These are phyloP conservation scores for Blastomyces emzantsi DNA, from an alignment of 2,329 filamentous ascomycete species.

Conservation along the genomic window DNA sequence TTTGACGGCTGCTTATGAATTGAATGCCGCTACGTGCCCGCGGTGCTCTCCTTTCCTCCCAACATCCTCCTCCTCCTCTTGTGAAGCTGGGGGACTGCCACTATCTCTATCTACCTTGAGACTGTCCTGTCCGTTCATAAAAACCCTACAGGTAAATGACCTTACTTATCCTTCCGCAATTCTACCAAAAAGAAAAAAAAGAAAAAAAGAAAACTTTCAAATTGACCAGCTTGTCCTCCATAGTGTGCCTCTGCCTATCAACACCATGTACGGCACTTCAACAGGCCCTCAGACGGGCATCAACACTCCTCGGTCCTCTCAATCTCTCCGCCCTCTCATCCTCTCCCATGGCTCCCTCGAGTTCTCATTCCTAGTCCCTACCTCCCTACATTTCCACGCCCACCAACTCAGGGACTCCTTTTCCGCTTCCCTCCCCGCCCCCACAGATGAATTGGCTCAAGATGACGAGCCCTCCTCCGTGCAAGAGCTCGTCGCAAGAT, in stretches of 20 bases:
- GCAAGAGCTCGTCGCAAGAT: slow-evolving; percentile 83
- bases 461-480: slow-evolving; percentile 99
- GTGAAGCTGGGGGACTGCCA: not conserved
- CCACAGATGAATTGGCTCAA: slow-evolving; percentile 93
- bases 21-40: not conserved
- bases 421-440: slow-evolving; percentile 69
- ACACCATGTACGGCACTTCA: slow-evolving; percentile 68
- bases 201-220: not conserved
- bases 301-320: slow-evolving; percentile 87
- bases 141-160: not conserved
- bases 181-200: not conserved
- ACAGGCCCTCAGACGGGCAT: slow-evolving; percentile 90
- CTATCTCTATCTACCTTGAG: not conserved
- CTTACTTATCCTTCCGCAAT: not conserved
- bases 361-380: slow-evolving; percentile 90
- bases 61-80: not conserved
- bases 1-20: not conserved
- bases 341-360: slow-evolving; percentile 92
- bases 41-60: not conserved
- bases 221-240: not conserved
- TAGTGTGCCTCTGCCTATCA: not conserved
- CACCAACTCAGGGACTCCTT: slow-evolving; percentile 91
- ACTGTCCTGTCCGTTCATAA: not conserved
- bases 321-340: slow-evolving; percentile 83
- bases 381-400: slow-evolving; percentile 90